Conservation (phyloP, 306 rosid species). For the Sicyos edulis region DNA sequence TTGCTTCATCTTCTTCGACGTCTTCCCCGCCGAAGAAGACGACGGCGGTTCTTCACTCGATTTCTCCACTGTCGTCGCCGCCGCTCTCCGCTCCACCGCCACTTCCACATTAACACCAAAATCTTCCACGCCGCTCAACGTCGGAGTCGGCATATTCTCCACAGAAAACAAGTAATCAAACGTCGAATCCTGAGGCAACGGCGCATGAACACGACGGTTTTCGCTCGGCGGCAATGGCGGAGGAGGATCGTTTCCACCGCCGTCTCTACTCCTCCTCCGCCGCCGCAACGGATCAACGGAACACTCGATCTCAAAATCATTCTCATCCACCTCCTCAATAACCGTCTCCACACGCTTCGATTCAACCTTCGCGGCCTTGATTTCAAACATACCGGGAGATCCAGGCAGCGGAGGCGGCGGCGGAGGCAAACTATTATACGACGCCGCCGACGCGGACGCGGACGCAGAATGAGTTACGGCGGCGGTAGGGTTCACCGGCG, state of each 20-base stretch:
- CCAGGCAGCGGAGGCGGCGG: conserved; percentile 50
- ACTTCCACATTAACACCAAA: conserved; percentile 24
- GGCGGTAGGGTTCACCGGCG: neutral
- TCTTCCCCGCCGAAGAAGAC: conserved; percentile 21
- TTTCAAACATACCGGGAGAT: conserved; percentile 56
- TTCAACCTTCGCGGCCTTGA: conserved; percentile 39
- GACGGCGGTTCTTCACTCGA: conserved; percentile 28
- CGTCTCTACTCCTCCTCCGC: conserved; percentile 33
- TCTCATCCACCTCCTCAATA: conserved; percentile 45
- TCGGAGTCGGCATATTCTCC: conserved; percentile 49
- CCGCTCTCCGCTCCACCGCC: conserved; percentile 30
- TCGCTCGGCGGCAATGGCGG: conserved; percentile 34
- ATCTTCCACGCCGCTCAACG: conserved; percentile 39
- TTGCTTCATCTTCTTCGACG: conserved; percentile 44
- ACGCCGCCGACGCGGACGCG: neutral
- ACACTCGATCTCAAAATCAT: conserved; percentile 40
- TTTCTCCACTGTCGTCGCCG: conserved; percentile 23
- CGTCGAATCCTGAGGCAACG: conserved; percentile 34
- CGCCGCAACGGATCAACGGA: conserved; percentile 27
- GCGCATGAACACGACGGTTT: conserved; percentile 24
- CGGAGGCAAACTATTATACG: conserved; percentile 40
- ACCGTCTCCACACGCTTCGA: conserved; percentile 38
- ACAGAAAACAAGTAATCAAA: conserved; percentile 57
- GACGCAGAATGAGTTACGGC: neutral
- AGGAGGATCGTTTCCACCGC: conserved; percentile 25